A percentile compares a stretch with the other conserved stretches of the same genome.
Evolutionary conservation across 2,329 filamentous ascomycete species (phyloP).

Genomic region (Seiridium unicorne): DNA sequence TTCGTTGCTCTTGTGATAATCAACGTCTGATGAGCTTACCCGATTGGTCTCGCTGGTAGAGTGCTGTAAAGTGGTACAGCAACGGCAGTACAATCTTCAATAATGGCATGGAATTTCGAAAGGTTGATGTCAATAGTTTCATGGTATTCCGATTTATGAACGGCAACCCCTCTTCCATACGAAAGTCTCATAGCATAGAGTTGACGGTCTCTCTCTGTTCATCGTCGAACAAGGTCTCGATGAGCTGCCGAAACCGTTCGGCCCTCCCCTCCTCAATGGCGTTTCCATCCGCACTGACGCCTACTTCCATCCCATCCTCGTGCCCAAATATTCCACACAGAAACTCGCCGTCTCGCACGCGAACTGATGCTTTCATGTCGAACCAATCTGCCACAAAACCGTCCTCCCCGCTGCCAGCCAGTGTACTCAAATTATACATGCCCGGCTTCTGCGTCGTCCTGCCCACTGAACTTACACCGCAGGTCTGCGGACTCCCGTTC

Average conservation of each 20-base stretch:
- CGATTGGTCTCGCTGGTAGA: too few relatives aligned
- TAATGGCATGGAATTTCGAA: too few relatives aligned
- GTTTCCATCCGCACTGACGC: not conserved
- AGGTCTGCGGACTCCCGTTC: not conserved
- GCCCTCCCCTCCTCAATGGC: not conserved
- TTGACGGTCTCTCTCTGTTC: not conserved
- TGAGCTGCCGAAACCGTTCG: not conserved
- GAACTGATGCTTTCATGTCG: not conserved
- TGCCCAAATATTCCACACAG: not conserved
- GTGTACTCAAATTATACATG: not conserved
- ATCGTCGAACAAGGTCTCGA: not conserved
- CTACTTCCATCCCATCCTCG: not conserved
- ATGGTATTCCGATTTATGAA: too few relatives aligned
- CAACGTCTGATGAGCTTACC: too few relatives aligned
- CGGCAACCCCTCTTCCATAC: too few relatives aligned
- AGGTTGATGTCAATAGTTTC: too few relatives aligned
- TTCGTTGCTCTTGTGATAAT: too few relatives aligned
- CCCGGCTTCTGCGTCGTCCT: conserved; percentile 1
- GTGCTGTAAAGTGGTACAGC: too few relatives aligned
- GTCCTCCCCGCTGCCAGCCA: not conserved
- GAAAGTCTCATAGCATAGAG: too few relatives aligned
- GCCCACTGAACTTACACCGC: not conserved
- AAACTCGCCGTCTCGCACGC: not conserved
- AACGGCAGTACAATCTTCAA: too few relatives aligned
- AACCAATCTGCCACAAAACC: not conserved